Evolutionary conservation across 1,284 basidiomycete species (phyloP), one percentile per base, ranked within the genome.

Genomic region (Ganoderma boninense): DNA sequence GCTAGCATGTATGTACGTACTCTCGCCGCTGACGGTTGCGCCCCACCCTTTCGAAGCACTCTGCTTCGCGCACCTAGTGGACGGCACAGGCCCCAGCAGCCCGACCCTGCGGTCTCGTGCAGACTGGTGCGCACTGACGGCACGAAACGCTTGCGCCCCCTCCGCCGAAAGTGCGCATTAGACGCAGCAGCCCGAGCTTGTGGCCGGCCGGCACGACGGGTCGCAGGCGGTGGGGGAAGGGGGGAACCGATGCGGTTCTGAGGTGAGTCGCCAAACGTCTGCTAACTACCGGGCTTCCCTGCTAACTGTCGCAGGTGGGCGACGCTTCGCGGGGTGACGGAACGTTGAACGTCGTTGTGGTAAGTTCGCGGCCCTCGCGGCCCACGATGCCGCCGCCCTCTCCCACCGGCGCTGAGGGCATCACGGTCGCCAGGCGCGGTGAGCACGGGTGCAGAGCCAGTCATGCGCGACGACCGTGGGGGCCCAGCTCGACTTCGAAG

Each of bases 391-490:
- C 49, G 49, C 11, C 13, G 23, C 23, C 29, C 32, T 29, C 54
- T 57, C 23, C 6, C 14, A 23, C 46, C 23, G 54, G 26, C 49
- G 23, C 23, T 23, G 1, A 18, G 18, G 54, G 29, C 62, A 32
- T 64, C 18, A 13, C 44, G 8, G 20, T n/a, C 38, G 54, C 52
- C 40, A 64, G 52, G 46, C 35, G 54, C 71, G 64, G 63, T 46
- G 65, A 54, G 59, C 71, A 65, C 67, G 67, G 71, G 57, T 18
- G 49, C 64, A 40, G 52, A 54, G 11, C 43, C 52, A 64, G 67
- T 46, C 62, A 66, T 52, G 67, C 57, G 66, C 69, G 67, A 70
- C 62, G 60, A 42, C 65, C 67, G 71, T 70, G 71, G 71, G 61
- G 23, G 57, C 29, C 49, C 44, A n/a, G 49, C 32, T 32, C 43